Percentiles rank a stretch among this genome's conserved stretches.
phyloP scores from a whole-genome alignment of 78 protist species.

The Planoprotostelium fungivorum region DNA sequence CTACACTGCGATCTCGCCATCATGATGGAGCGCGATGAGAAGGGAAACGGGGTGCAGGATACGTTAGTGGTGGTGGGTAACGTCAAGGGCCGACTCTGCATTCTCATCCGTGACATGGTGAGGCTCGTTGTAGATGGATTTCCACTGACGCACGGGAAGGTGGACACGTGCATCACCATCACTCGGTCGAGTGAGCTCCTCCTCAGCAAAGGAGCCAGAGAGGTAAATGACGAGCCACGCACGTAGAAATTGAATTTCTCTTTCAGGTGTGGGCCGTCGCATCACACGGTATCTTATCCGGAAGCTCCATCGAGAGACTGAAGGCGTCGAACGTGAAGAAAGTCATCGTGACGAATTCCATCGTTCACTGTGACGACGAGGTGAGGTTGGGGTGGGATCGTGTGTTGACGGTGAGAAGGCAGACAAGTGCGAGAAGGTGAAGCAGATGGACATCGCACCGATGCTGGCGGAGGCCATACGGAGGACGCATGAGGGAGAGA shows the following conservation, averaged over 20 bases:
- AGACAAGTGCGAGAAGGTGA: slow-evolving; percentile 41
- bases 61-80: neutral
- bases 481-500: slow-evolving; percentile 85
- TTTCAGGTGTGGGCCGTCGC: slow-evolving; percentile 32
- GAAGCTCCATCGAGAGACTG: slow-evolving; percentile 66
- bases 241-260: neutral
- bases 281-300: slow-evolving; percentile 58
- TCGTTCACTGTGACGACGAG: slow-evolving; percentile 66
- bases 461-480: slow-evolving; percentile 82
- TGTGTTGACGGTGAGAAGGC: slow-evolving; percentile 13
- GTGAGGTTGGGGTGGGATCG: no score
- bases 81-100: neutral
- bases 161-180: neutral
- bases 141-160: neutral
- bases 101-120: neutral
- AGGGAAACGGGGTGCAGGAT: slow-evolving; percentile 8
- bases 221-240: neutral
- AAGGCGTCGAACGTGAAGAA: slow-evolving; percentile 55
- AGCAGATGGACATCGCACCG: slow-evolving; percentile 72
- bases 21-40: slow-evolving; percentile 62
- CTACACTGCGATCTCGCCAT: slow-evolving; percentile 62
- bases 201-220: neutral
- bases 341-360: slow-evolving; percentile 76
- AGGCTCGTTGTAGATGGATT: neutral
- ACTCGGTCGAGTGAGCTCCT: neutral